Conservation (phyloP, 768 basidiomycete genomes). For the Boletus rubroflammeus region DNA sequence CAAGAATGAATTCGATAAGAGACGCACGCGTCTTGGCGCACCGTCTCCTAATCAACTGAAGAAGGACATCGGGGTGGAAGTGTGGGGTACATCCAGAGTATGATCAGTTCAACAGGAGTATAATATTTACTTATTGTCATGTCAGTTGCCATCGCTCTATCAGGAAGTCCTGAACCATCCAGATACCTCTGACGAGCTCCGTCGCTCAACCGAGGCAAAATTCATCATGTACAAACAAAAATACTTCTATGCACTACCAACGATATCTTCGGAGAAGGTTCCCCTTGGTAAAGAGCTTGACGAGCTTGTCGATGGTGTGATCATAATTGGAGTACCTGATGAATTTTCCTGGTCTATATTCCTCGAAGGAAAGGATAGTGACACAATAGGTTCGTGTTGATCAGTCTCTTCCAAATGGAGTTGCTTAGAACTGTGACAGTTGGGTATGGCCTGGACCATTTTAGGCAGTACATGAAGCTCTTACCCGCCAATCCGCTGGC, state of each 20-base stretch:
- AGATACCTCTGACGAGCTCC: constrained; percentile 71
- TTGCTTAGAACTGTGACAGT: constrained; percentile 37
- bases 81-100: constrained; percentile 61
- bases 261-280: constrained; percentile 40
- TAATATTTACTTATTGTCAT: constrained; percentile 9
- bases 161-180: constrained; percentile 81
- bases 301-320: constrained; percentile 66
- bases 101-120: constrained; percentile 2
- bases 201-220: constrained; percentile 73
- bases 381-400: constrained; percentile 55
- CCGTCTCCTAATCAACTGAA: constrained; percentile 53
- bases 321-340: constrained; percentile 73
- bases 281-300: constrained; percentile 60
- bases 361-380: constrained; percentile 71
- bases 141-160: constrained; percentile 68
- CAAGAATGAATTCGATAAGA: constrained; percentile 69
- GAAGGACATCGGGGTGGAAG: constrained; percentile 64
- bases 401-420: background rate
- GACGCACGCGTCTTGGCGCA: constrained; percentile 73
- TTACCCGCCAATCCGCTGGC: constrained; percentile 63
- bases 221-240: constrained; percentile 62
- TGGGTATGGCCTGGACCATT: constrained; percentile 52
- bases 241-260: constrained; percentile 59
- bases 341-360: constrained; percentile 78
- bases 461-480: constrained; percentile 59